Evolutionary conservation across 306 rosid species (phyloP).

Genomic region (Canavalia gladiata): DNA sequence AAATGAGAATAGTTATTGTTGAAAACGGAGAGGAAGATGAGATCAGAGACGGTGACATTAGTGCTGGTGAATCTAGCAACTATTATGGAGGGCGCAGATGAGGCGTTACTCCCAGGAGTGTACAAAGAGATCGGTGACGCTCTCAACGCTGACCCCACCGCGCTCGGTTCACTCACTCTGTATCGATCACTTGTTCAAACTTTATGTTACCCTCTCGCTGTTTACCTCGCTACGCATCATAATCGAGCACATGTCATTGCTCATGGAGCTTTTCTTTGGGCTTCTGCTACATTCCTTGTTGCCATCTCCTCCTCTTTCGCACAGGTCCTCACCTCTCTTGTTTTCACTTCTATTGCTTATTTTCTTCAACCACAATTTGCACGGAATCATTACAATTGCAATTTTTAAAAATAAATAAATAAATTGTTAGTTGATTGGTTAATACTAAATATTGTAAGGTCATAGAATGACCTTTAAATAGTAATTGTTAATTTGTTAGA

Average conservation of each 20-base stretch:
- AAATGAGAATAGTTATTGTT: too few species aligned
- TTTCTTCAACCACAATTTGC: too few species aligned
- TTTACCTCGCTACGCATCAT: constrained; percentile 74
- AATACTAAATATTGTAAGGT: too few species aligned
- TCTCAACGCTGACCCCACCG: constrained; percentile 81
- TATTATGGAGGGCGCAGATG: constrained; percentile 84
- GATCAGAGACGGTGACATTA: constrained; percentile 65
- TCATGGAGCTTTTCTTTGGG: constrained; percentile 91
- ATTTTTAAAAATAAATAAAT: too few species aligned
- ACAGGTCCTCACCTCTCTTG: constrained; percentile 61
- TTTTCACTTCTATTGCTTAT: background rate
- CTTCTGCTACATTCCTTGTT: constrained; percentile 94
- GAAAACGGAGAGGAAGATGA: constrained; percentile 53
- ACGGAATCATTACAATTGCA: too few species aligned
- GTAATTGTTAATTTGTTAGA: too few species aligned
- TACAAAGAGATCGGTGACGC: constrained; percentile 81
- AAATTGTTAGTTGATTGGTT: too few species aligned
- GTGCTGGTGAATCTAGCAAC: constrained; percentile 73
- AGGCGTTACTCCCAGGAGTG: constrained; percentile 80
- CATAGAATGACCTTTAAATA: too few species aligned
- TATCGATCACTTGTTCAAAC: constrained; percentile 81
- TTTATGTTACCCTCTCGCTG: constrained; percentile 78
- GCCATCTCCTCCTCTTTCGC: constrained; percentile 85
- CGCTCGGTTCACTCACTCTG: constrained; percentile 79
- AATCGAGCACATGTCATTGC: constrained; percentile 90